Percentiles rank a stretch among this genome's conserved stretches.
Conservation (phyloP, 2,329 filamentous ascomycete species). For the Dothiorella sarmentorum region DNA sequence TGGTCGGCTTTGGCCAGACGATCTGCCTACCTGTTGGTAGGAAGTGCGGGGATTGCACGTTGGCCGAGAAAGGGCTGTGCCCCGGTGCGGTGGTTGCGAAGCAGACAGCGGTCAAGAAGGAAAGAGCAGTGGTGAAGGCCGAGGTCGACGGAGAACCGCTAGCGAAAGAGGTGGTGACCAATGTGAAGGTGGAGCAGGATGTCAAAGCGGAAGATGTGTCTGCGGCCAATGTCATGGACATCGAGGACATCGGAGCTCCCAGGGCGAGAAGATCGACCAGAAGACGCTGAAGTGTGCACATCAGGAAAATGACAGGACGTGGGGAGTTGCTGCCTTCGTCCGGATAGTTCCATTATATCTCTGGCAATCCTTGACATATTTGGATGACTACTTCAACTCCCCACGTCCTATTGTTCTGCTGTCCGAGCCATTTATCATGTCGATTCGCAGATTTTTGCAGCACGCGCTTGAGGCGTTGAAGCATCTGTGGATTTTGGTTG, state of each 20-base stretch:
- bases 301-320: neutral
- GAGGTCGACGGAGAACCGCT: constrained; percentile 33
- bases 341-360: neutral
- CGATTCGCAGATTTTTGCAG: too few species aligned
- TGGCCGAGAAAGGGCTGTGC: constrained; percentile 75
- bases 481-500: too few species aligned
- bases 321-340: neutral
- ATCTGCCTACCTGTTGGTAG: constrained; percentile 77
- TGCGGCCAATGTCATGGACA: constrained; percentile 22
- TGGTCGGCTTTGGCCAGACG: constrained; percentile 85
- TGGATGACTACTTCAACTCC: neutral
- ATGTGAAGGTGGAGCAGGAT: constrained; percentile 26
- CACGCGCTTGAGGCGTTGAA: neutral
- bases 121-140: constrained; percentile 33
- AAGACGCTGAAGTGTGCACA: neutral
- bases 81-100: constrained; percentile 45
- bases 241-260: constrained; percentile 21
- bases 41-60: constrained; percentile 79
- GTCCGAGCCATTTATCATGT: too few species aligned
- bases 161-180: constrained; percentile 25
- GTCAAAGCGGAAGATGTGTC: constrained; percentile 26
- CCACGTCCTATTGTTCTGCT: neutral
- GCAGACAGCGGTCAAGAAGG: constrained; percentile 50
- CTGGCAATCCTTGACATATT: neutral
- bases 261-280: constrained; percentile 1